phyloP scores from a whole-genome alignment of 2,329 filamentous ascomycete species.

The Venturia nashicola region DNA sequence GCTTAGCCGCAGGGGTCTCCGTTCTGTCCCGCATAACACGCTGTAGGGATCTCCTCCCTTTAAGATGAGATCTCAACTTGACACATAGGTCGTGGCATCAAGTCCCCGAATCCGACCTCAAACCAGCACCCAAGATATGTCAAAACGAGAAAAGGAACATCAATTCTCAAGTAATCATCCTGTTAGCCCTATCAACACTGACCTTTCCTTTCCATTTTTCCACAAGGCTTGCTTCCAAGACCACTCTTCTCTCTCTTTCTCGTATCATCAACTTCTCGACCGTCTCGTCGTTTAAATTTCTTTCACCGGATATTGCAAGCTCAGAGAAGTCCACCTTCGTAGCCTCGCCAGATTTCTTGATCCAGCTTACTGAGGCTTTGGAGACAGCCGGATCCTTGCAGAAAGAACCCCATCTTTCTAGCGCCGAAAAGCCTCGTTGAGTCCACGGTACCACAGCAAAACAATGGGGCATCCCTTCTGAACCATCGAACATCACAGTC shows the following conservation, averaged over 20 bases:
- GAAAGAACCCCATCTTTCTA: slow-evolving; percentile 25
- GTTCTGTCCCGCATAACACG: no score
- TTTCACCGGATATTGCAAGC: not conserved
- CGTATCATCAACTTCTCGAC: not conserved
- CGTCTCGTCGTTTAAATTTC: not conserved
- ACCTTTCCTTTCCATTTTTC: not conserved
- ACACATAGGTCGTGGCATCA: no score
- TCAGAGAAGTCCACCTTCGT: not conserved
- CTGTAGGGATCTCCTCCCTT: no score
- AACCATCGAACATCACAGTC: slow-evolving; percentile 54
- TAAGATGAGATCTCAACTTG: no score
- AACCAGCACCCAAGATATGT: no score
- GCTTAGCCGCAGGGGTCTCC: not conserved
- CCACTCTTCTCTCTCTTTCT: not conserved
- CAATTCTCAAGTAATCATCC: no score
- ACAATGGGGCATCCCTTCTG: slow-evolving; percentile 69
- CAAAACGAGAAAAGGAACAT: no score
- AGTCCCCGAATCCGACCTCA: no score
- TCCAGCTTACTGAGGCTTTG: slow-evolving; percentile 8
- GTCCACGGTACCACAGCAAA: slow-evolving; percentile 36
- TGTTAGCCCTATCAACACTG: no score
- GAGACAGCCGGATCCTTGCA: slow-evolving; percentile 19
- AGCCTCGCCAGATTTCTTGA: not conserved
- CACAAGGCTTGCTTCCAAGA: not conserved
- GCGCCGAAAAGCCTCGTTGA: slow-evolving; percentile 18